Evolutionary conservation across 345 rosid genomes (phyloP), one percentile per base, ranked within the genome.

Genomic region (Psidium friedrichsthalianum): DNA sequence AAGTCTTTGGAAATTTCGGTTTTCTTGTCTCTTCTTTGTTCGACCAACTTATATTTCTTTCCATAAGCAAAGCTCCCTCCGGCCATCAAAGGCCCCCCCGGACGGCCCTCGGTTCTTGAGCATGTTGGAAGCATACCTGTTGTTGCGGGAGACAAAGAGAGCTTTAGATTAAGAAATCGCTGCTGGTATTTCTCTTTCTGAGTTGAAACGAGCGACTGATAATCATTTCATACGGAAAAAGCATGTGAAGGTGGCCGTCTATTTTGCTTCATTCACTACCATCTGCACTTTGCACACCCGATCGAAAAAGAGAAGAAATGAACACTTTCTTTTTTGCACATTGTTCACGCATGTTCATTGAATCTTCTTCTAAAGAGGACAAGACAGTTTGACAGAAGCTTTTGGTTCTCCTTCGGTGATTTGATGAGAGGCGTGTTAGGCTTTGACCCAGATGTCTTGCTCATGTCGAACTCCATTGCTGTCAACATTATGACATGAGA

Each of bases 171-270:
- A 32, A n/a, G 51, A 5, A 82, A 0, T 3, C 32, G 51, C 76
- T 27, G 69, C 56, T 58, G 27, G 29, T 55, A 52, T 27, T 11
- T 56, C 24, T 40, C 61, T 36, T 56, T 1, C 4, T 3, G 25
- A 29, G 40, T 85, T 80, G 51, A 82, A 56, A 44, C 55, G 29
- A 54, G 15, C 44, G 82, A 51, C 44, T 6, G 24, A 24, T 59
- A 16, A 64, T 64, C 69, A 57, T 69, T 40, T 51, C 78, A 25
- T 18, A 10, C 44, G 57, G 51, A 83, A 49, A 49, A 74, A 83
- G 81, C 82, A 74, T 76, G 82, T 24, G 74, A 88, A 87, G 89
- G 84, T 80, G 89, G 84, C 92, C 92, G 92, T 90, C 74, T 56
- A 87, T 85, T 90, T 87, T 91, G 90, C 91, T 85, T 85, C 85